Evolutionary conservation across 441 rosid species (phyloP).

Genomic region (Macaranga tanarius): DNA sequence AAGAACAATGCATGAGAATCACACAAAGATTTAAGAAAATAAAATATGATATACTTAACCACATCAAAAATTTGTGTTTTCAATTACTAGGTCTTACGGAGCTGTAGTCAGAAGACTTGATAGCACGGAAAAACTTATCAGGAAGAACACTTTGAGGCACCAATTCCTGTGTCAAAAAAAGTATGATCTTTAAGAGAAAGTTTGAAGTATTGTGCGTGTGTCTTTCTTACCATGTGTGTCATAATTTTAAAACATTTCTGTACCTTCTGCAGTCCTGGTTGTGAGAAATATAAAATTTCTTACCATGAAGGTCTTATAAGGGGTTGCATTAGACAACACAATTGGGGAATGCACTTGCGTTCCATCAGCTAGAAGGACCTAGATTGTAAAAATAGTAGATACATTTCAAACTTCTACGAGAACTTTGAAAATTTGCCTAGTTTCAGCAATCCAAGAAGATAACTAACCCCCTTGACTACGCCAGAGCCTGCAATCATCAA

Average conservation of each 20-base stretch:
- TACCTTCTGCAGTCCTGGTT: neutral
- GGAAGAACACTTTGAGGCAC: constrained; percentile 76
- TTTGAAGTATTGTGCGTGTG: neutral
- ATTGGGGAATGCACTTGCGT: constrained; percentile 59
- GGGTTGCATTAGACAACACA: constrained; percentile 87
- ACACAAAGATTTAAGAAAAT: neutral
- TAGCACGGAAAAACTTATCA: constrained; percentile 50
- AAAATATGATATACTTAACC: neutral
- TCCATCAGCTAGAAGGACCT: constrained; percentile 84
- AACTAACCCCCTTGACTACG: constrained; percentile 76
- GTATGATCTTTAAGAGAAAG: constrained; percentile 7
- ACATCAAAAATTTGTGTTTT: neutral
- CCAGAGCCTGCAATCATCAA: constrained; percentile 54
- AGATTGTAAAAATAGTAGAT: neutral
- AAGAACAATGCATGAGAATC: neutral
- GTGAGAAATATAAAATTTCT: constrained; percentile 12
- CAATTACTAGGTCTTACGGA: constrained; percentile 57
- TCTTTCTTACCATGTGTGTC: neutral
- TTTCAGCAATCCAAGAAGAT: constrained; percentile 16
- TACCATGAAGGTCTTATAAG: constrained; percentile 88
- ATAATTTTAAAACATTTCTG: neutral
- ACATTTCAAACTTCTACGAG: neutral
- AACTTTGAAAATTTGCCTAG: neutral
- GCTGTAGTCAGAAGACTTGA: constrained; percentile 74
- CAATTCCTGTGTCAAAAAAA: constrained; percentile 56